Percentiles rank a stretch among this genome's conserved stretches.
Evolutionary conservation across 768 basidiomycete species (phyloP).

Genomic region (Kwoniella mangroviensis): DNA sequence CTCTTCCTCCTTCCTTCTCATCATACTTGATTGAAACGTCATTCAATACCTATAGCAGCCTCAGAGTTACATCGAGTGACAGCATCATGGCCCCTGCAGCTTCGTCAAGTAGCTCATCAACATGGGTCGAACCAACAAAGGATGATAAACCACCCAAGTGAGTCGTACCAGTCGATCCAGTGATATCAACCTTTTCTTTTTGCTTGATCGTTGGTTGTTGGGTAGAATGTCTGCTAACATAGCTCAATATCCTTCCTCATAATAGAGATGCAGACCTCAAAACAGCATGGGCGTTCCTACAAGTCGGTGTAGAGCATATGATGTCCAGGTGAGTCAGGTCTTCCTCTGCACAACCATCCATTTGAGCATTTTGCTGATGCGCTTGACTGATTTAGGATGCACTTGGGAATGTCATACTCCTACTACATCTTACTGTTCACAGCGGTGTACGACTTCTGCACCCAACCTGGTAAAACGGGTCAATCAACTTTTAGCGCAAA

Average conservation of each 20-base stretch:
- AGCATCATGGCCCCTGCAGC: slow-evolving; percentile 23
- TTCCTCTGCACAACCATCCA: background rate
- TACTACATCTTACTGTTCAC: slow-evolving; percentile 69
- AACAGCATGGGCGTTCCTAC: slow-evolving; percentile 57
- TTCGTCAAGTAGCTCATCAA: slow-evolving; percentile 14
- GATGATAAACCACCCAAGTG: slow-evolving; percentile 48
- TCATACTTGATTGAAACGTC: too few relatives aligned
- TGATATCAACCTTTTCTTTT: background rate
- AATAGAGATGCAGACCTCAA: slow-evolving; percentile 47
- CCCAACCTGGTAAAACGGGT: slow-evolving; percentile 34
- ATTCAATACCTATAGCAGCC: too few relatives aligned
- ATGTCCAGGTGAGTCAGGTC: slow-evolving; percentile 57
- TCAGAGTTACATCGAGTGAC: background rate
- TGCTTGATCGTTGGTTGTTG: background rate
- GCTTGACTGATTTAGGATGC: slow-evolving; percentile 42
- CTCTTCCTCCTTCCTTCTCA: slow-evolving; percentile 8
- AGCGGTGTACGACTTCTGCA: slow-evolving; percentile 97
- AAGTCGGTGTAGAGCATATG: slow-evolving; percentile 62
- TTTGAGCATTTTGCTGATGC: background rate
- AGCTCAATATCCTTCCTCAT: slow-evolving; percentile 3
- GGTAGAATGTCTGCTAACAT: background rate
- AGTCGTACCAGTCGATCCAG: slow-evolving; percentile 12
- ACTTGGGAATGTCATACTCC: slow-evolving; percentile 57
- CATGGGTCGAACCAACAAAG: slow-evolving; percentile 52
- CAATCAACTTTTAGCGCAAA: slow-evolving; percentile 22